Percentiles rank a stretch among this genome's conserved stretches.
phyloP scores from a whole-genome alignment of 768 basidiomycete genomes.

The Amylocystis lapponica region DNA sequence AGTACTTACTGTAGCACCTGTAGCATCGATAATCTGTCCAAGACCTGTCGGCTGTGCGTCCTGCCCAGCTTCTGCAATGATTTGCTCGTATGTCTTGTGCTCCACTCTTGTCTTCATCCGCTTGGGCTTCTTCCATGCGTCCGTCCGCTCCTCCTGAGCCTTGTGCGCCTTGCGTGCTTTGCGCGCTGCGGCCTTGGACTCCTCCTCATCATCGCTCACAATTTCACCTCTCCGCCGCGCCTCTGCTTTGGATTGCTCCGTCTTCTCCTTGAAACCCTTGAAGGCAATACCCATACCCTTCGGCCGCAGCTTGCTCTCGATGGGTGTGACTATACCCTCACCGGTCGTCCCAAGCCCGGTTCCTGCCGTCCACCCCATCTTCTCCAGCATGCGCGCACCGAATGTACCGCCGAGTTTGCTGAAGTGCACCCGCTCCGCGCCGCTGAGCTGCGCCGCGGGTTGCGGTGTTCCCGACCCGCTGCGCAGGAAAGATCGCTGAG shows the following conservation, averaged over 20 bases:
- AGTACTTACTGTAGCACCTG: slow-evolving; percentile 77
- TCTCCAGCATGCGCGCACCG: slow-evolving; percentile 86
- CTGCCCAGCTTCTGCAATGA: slow-evolving; percentile 80
- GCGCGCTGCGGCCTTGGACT: slow-evolving; percentile 32
- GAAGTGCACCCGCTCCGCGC: slow-evolving; percentile 77
- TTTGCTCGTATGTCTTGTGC: slow-evolving; percentile 97
- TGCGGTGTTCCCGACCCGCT: slow-evolving; percentile 38
- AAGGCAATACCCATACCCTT: slow-evolving; percentile 85
- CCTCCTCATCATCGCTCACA: slow-evolving; percentile 69
- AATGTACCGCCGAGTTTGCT: slow-evolving; percentile 68
- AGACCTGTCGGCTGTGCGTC: slow-evolving; percentile 47
- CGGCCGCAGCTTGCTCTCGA: slow-evolving; percentile 80
- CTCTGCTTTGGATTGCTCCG: slow-evolving; percentile 77
- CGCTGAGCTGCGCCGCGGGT: slow-evolving; percentile 43
- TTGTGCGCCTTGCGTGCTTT: slow-evolving; percentile 50
- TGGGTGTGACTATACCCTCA: slow-evolving; percentile 82
- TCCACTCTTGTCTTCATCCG: slow-evolving; percentile 81
- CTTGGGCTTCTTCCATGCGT: slow-evolving; percentile 83
- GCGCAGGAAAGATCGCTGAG: slow-evolving; percentile 53
- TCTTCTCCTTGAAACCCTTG: slow-evolving; percentile 85
- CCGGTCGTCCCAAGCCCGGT: slow-evolving; percentile 69
- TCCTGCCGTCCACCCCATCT: slow-evolving; percentile 93
- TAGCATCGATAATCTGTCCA: slow-evolving; percentile 92
- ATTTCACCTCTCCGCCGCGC: slow-evolving; percentile 68
- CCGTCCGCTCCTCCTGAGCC: slow-evolving; percentile 53